A percentile compares a stretch with the other conserved stretches of the same genome.
Evolutionary conservation across 352 stramenopile species (phyloP).

Genomic region (Phytopythium delawarense): DNA sequence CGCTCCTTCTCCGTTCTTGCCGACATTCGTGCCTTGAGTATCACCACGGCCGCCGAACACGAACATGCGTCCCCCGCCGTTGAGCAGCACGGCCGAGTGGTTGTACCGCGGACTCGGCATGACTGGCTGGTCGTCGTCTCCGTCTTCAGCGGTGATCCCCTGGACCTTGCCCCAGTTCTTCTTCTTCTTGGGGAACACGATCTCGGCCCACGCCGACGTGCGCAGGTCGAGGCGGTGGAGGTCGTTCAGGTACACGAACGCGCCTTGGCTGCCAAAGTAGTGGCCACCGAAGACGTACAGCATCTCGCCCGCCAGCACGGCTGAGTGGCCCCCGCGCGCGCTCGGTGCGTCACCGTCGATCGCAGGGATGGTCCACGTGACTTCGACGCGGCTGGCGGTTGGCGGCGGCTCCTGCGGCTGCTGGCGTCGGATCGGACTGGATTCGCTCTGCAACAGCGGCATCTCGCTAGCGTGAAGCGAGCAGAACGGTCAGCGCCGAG

Average conservation of each 20-base stretch:
- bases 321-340: conserved; percentile 64
- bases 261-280: conserved; percentile 80
- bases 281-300: conserved; percentile 89
- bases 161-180: conserved; percentile 11
- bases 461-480: neutral
- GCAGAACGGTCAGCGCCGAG: neutral
- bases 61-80: conserved; percentile 61
- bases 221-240: conserved; percentile 84
- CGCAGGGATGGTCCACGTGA: conserved; percentile 53
- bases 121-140: conserved; percentile 34
- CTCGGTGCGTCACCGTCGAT: conserved; percentile 53
- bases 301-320: conserved; percentile 69
- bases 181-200: conserved; percentile 37
- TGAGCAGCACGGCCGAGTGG: conserved; percentile 79
- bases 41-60: conserved; percentile 68
- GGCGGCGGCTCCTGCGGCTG: conserved; percentile 7
- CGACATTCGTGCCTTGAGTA: conserved; percentile 8
- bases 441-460: neutral
- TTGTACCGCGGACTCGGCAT: conserved; percentile 77
- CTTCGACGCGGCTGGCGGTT: conserved; percentile 38
- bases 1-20: conserved; percentile 1
- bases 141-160: conserved; percentile 10
- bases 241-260: conserved; percentile 90
- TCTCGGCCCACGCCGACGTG: conserved; percentile 69
- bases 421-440: conserved; percentile 7